Evolutionary conservation across 345 rosid genomes (phyloP).

Genomic region (Pugionium cornutum): DNA sequence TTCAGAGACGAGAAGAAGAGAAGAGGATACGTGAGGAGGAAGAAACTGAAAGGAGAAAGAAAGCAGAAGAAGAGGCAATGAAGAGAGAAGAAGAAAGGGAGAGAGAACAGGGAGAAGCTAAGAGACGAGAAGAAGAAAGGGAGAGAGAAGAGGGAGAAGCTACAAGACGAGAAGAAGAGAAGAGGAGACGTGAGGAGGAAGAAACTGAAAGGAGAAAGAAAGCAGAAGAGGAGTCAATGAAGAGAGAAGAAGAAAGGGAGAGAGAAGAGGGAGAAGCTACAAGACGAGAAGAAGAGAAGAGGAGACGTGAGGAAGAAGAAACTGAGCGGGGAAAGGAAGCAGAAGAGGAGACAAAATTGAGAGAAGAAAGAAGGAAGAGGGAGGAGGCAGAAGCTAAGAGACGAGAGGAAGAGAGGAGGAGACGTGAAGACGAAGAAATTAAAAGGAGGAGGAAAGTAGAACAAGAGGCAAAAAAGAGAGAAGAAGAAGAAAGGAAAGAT

Average conservation of each 20-base stretch:
- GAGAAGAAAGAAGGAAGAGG: conserved; percentile 18
- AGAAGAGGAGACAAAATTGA: not conserved
- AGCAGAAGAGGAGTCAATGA: not conserved
- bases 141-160: conserved; percentile 31
- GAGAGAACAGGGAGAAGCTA: not conserved
- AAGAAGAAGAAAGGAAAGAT: conserved; percentile 20
- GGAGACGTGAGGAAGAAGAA: not conserved
- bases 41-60: not conserved
- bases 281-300: no score
- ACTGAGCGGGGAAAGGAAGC: conserved; percentile 12
- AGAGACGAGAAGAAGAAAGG: conserved; percentile 25
- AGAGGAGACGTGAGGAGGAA: not conserved
- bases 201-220: no score
- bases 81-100: conserved; percentile 10
- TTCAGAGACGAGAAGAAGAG: conserved; percentile 22
- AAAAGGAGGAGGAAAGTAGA: conserved; percentile 32
- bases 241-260: conserved; percentile 5
- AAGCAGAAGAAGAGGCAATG: no score
- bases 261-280: no score
- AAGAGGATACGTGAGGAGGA: conserved; percentile 22
- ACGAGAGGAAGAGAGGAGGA: conserved; percentile 13
- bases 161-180: conserved; percentile 16
- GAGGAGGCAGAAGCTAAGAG: not conserved
- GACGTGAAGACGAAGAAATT: conserved; percentile 21
- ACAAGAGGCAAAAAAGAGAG: conserved; percentile 14